Base-by-base conservation (phyloP, 169 alveolate genomes). In the Perkinsus olseni region DNA sequence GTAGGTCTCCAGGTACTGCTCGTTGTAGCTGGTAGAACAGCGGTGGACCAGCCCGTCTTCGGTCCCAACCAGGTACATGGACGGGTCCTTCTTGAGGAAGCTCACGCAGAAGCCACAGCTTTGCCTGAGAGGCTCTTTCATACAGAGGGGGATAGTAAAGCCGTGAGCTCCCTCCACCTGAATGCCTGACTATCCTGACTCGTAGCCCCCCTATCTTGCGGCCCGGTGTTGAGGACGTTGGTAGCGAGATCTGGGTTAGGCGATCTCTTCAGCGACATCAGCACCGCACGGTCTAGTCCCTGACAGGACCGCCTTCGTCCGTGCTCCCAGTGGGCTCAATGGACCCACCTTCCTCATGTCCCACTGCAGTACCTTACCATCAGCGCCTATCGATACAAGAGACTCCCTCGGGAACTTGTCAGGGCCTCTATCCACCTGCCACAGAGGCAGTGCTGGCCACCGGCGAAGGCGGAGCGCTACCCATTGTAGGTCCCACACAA, bases 401-500 rank as follows among this genome's bases (percentile, higher is more conserved):
- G 13, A 13, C 82, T 62, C 82, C 34, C 82, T 62, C 82, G 82
- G 82, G 28, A 95, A 93, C 93, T 94, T 97, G 98, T 91, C 98
- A 62, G 82, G 37, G 31, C 82, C 82, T 24, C 82, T 62, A 62
- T 62, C 82, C 13, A 62, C 82, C 82, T 62, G 82, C 8, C 31
- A 28, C 36, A 4, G 28, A 24, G 31, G 31, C 82, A 1, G 82
- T 28, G 31, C 31, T 28, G 82, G 31, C 31, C 31, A 97, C 93
- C 96, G 96, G 91, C 96, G 97, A 62, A 92, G 37, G 38, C 95
- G 95, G 91, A 93, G 93, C 92, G 93, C 97, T 91, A 96, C 96
- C 99, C 99, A 98, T 92, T 96, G 94, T 38, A 97, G 96, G 96
- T 98, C 99, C 98, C 99, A 98, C 62, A 98, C 98, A 51, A 97